Conservation (phyloP, 805 yeast genomes). For the Lachancea quebecensis region DNA sequence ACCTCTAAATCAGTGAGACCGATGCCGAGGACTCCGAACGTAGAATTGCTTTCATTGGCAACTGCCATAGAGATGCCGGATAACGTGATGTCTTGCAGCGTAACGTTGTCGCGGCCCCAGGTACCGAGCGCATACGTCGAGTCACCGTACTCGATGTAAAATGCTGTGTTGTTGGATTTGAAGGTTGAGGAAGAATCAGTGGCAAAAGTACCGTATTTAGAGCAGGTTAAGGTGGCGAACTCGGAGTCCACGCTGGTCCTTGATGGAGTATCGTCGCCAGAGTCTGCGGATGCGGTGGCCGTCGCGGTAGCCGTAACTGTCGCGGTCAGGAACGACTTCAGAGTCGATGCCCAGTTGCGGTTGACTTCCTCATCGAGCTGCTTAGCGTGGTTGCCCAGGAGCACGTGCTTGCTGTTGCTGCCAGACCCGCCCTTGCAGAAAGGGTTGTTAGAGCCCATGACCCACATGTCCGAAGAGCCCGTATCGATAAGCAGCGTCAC, state of each 20-base stretch:
- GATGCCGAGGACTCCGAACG: constrained; percentile 66
- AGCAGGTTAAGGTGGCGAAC: constrained; percentile 33
- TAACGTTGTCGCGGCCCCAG: constrained; percentile 49
- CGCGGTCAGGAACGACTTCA: constrained; percentile 1
- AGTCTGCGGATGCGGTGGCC: not conserved
- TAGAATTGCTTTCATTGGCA: constrained; percentile 56
- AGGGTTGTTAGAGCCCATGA: constrained; percentile 42
- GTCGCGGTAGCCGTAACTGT: not conserved
- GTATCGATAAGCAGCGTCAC: constrained; percentile 60
- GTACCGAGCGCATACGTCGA: constrained; percentile 38
- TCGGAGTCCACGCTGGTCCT: constrained; percentile 7
- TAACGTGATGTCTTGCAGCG: constrained; percentile 44
- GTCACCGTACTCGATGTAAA: constrained; percentile 48
- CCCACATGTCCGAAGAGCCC: constrained; percentile 72
- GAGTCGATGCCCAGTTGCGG: not conserved
- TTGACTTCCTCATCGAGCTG: not conserved
- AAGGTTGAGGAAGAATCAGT: constrained; percentile 18
- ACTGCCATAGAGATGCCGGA: constrained; percentile 61
- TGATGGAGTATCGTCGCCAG: not conserved
- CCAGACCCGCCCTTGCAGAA: constrained; percentile 29
- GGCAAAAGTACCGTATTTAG: constrained; percentile 33
- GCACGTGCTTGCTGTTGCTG: not conserved
- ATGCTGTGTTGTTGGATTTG: constrained; percentile 30
- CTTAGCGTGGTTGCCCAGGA: not conserved
- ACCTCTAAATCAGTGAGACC: constrained; percentile 66